Conservation (phyloP, 1,284 basidiomycete species). For the Ceratobasidium sp. region DNA sequence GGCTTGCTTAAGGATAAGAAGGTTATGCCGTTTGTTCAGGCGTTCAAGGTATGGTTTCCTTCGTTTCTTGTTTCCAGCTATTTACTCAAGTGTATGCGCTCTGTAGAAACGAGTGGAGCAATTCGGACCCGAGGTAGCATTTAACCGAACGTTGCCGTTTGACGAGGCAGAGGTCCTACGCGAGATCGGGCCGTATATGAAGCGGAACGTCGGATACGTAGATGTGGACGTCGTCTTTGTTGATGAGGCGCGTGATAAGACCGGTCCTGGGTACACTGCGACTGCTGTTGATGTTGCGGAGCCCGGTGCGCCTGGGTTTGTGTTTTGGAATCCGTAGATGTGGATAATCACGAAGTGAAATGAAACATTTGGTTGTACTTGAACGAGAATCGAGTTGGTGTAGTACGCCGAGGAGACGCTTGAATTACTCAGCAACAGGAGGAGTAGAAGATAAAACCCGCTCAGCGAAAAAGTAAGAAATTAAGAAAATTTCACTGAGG, state of each 20-base stretch:
- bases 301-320: constrained; percentile 86
- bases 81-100: constrained; percentile 1
- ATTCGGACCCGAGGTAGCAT: constrained; percentile 81
- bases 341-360: too few relatives aligned
- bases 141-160: constrained; percentile 89
- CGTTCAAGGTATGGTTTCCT: constrained; percentile 77
- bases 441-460: too few relatives aligned
- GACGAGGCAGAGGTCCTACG: constrained; percentile 82
- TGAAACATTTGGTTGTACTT: too few relatives aligned
- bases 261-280: constrained; percentile 68
- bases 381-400: too few relatives aligned
- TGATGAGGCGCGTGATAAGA: constrained; percentile 72
- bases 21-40: constrained; percentile 93
- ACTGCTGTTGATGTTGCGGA: constrained; percentile 82
- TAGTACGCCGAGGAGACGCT: too few relatives aligned
- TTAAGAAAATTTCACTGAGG: too few relatives aligned
- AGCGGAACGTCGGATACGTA: constrained; percentile 80
- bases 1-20: constrained; percentile 96
- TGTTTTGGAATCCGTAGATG: constrained; percentile 70
- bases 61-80: constrained; percentile 2
- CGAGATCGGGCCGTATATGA: constrained; percentile 83
- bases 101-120: constrained; percentile 83
- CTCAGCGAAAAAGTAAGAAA: too few relatives aligned
- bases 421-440: too few relatives aligned
- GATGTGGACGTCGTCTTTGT: constrained; percentile 76